Conservation (phyloP, 2,329 filamentous ascomycete genomes). For the Penicillium sp. region DNA sequence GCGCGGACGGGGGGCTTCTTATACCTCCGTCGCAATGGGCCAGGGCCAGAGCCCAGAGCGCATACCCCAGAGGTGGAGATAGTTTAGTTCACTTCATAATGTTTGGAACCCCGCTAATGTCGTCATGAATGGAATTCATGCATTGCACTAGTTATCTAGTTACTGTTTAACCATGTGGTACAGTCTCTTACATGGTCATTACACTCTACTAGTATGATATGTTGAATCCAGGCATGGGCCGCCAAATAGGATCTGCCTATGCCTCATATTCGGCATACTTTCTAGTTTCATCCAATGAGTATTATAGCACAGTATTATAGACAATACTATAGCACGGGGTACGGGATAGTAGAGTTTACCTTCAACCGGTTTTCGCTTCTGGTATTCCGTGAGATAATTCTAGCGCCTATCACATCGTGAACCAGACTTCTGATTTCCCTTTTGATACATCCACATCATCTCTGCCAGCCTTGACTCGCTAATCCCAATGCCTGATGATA, state of each 20-base stretch:
- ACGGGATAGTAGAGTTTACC: too few species aligned
- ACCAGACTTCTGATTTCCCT: not conserved
- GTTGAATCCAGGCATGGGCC: too few species aligned
- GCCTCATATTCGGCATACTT: too few species aligned
- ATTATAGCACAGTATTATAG: too few species aligned
- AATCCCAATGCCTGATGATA: constrained; percentile 7
- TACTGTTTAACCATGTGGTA: not conserved
- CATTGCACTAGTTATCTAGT: too few species aligned
- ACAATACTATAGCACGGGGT: too few species aligned
- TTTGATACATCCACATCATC: not conserved
- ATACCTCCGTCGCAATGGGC: not conserved
- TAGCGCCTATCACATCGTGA: not conserved
- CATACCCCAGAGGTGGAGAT: constrained; percentile 13
- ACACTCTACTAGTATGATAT: too few species aligned
- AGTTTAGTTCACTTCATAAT: not conserved
- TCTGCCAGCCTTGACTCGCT: too few species aligned
- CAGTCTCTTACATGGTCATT: not conserved
- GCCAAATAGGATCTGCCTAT: too few species aligned
- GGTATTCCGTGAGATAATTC: not conserved
- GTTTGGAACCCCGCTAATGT: constrained; percentile 14
- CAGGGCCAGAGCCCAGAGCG: constrained; percentile 2
- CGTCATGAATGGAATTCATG: constrained; percentile 17
- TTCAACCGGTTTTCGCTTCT: not conserved
- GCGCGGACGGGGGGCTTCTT: not conserved
- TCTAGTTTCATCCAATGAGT: too few species aligned